These are phyloP conservation scores for Tolypocladium tropicale DNA, from an alignment of 2,329 filamentous ascomycete species.

Conservation along the genomic window DNA sequence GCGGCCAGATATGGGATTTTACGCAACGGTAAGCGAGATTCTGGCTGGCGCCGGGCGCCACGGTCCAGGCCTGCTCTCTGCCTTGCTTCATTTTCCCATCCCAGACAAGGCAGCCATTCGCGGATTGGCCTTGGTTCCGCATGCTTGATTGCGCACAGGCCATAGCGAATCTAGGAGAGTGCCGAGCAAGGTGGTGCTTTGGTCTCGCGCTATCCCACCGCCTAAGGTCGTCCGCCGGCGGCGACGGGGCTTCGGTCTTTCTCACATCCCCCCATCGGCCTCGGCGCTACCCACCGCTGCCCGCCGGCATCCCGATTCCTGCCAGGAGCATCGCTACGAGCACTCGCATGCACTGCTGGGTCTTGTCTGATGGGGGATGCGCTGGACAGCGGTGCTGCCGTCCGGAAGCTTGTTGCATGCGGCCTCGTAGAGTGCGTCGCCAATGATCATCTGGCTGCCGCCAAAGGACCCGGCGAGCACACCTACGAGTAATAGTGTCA, in stretches of 20 bases:
- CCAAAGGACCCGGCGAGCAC: background rate
- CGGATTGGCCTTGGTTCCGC: background rate
- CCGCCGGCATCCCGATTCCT: background rate
- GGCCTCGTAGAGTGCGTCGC: background rate
- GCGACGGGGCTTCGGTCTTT: background rate
- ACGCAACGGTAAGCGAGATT: slow-evolving; percentile 2
- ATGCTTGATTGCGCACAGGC: slow-evolving; percentile 6
- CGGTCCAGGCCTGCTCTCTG: background rate
- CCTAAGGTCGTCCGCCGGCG: background rate
- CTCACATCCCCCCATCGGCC: background rate
- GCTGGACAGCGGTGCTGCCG: background rate
- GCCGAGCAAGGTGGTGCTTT: background rate
- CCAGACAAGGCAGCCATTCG: background rate
- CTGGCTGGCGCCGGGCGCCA: background rate
- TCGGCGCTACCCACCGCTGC: no score
- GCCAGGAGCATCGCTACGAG: background rate
- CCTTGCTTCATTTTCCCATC: background rate
- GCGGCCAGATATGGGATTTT: slow-evolving; percentile 6
- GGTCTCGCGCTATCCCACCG: background rate
- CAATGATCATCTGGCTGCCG: background rate
- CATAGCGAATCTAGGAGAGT: slow-evolving; percentile 6
- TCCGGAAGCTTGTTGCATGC: no score
- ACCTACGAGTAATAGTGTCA: no score
- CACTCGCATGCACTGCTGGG: no score
- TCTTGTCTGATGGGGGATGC: background rate